Evolutionary conservation across 345 rosid genomes (phyloP).

Genomic region (Camelina neglecta): DNA sequence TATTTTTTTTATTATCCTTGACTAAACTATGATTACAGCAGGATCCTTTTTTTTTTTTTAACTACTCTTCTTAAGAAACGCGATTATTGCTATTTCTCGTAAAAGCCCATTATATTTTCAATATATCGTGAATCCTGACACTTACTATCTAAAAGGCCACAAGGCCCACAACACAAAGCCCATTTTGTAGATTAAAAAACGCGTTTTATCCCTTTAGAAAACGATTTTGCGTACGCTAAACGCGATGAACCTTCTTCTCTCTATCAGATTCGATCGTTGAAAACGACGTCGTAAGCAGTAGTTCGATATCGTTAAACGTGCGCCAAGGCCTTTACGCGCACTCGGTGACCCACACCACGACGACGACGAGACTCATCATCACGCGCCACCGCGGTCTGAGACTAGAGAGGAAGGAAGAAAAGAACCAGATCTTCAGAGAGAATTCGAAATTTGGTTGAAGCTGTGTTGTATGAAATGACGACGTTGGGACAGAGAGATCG

Average conservation of each 20-base stretch:
- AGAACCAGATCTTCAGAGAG: constrained; percentile 12
- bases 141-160: too few species aligned
- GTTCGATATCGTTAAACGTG: constrained; percentile 7
- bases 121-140: too few species aligned
- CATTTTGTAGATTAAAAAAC: background rate
- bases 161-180: too few species aligned
- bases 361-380: background rate
- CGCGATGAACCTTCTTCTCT: constrained; percentile 13
- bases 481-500: constrained; percentile 56
- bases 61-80: too few species aligned
- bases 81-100: too few species aligned
- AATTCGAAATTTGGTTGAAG: background rate
- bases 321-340: constrained; percentile 26
- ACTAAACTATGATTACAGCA: too few species aligned
- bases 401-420: background rate
- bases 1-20: too few species aligned
- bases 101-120: too few species aligned
- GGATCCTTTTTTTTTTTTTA: too few species aligned
- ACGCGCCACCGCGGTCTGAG: constrained; percentile 33
- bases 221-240: constrained; percentile 23
- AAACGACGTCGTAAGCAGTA: background rate
- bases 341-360: constrained; percentile 30
- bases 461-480: constrained; percentile 36
- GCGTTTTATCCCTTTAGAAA: constrained; percentile 1
- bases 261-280: constrained; percentile 3